phyloP scores from a whole-genome alignment of 1,284 basidiomycete species.

The Trichosporon faecale region DNA sequence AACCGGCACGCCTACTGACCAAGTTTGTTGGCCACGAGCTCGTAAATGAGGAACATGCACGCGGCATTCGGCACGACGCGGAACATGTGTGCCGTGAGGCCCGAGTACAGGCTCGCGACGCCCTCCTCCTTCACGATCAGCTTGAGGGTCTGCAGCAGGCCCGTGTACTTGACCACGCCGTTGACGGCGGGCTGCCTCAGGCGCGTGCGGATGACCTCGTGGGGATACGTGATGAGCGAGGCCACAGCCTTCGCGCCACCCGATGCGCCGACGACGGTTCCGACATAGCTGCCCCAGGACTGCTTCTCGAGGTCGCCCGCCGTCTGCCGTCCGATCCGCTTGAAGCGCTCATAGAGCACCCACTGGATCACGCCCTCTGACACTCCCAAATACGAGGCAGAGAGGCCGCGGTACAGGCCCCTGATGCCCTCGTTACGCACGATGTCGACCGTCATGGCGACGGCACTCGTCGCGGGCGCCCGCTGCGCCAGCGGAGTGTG shows the following conservation, averaged over 20 bases:
- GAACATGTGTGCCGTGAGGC: slow-evolving; percentile 90
- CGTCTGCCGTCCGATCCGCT: slow-evolving; percentile 36
- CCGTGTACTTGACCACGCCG: slow-evolving; percentile 68
- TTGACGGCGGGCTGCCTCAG: slow-evolving; percentile 76
- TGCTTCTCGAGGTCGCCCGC: slow-evolving; percentile 22
- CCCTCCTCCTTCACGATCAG: slow-evolving; percentile 86
- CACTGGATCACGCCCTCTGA: slow-evolving; percentile 97
- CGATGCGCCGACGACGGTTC: slow-evolving; percentile 80
- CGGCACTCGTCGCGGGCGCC: slow-evolving; percentile 22
- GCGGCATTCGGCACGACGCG: slow-evolving; percentile 95
- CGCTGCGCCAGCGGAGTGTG: slow-evolving; percentile 19
- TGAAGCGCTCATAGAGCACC: slow-evolving; percentile 79
- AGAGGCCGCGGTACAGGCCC: slow-evolving; percentile 93
- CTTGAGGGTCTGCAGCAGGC: slow-evolving; percentile 77
- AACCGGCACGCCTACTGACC: slow-evolving; percentile 22
- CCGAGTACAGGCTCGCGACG: slow-evolving; percentile 72
- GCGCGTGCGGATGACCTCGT: slow-evolving; percentile 91
- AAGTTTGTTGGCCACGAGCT: slow-evolving; percentile 48
- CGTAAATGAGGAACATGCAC: slow-evolving; percentile 71
- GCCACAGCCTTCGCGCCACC: slow-evolving; percentile 92
- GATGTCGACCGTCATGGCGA: slow-evolving; percentile 67
- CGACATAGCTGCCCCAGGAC: slow-evolving; percentile 56
- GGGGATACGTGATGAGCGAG: slow-evolving; percentile 90
- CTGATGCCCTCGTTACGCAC: slow-evolving; percentile 74
- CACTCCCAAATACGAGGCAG: slow-evolving; percentile 91